Percentiles rank a stretch among this genome's conserved stretches.
phyloP scores from a whole-genome alignment of 768 basidiomycete genomes.

The Russula foetens region DNA sequence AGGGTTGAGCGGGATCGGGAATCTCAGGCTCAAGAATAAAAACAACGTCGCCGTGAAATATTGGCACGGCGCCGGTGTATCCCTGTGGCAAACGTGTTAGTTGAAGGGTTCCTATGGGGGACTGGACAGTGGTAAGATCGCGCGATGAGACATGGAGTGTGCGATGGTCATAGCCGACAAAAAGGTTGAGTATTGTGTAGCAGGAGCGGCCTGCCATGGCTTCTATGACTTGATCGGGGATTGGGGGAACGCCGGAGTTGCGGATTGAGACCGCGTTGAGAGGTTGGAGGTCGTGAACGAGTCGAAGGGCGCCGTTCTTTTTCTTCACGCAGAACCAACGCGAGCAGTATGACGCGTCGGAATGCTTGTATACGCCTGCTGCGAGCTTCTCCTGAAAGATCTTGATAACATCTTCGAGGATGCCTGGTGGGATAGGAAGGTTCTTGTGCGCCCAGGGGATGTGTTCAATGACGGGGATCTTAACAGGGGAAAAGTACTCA shows the following conservation, averaged over 20 bases:
- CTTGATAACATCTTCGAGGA: slow-evolving; percentile 24
- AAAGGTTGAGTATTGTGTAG: no score
- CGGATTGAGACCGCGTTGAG: slow-evolving; percentile 22
- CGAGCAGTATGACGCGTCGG: not conserved
- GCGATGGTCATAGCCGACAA: slow-evolving; percentile 24
- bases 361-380: slow-evolving; percentile 28
- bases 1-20: slow-evolving; percentile 21
- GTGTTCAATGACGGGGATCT: no score
- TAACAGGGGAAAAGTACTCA: no score
- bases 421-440: slow-evolving; percentile 18
- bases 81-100: slow-evolving; percentile 34
- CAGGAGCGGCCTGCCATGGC: slow-evolving; percentile 30
- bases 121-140: slow-evolving; percentile 1
- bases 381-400: slow-evolving; percentile 33
- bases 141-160: slow-evolving; percentile 25
- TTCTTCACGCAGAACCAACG: not conserved
- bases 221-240: slow-evolving; percentile 21
- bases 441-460: no score
- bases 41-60: slow-evolving; percentile 34
- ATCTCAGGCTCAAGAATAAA: slow-evolving; percentile 35
- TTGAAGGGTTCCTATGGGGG: slow-evolving; percentile 8
- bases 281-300: slow-evolving; percentile 23
- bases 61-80: slow-evolving; percentile 33
- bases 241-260: slow-evolving; percentile 19
- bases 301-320: slow-evolving; percentile 8